These are phyloP conservation scores for Nepenthes alata DNA, from an alignment of 179 eudicot species.

Conservation along the genomic window DNA sequence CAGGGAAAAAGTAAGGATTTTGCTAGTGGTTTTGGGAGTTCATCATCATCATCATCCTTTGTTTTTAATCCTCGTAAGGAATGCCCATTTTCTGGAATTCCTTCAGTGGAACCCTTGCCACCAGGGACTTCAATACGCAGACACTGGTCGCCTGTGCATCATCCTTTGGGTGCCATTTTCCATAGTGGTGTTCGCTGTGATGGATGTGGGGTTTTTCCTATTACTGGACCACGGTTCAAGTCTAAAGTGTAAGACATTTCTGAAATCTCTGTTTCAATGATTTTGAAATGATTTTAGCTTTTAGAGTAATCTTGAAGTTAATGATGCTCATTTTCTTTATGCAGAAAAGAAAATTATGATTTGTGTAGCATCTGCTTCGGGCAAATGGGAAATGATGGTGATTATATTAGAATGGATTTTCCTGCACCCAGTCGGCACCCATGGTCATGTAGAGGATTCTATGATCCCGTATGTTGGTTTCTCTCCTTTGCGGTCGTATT, in stretches of 20 bases:
- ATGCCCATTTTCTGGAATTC: conserved; percentile 33
- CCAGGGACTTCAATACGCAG: neutral
- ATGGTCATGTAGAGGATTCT: conserved; percentile 14
- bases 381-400: conserved; percentile 34
- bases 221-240: conserved; percentile 74
- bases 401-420: conserved; percentile 54
- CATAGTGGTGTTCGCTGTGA: conserved; percentile 73
- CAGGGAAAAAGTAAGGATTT: conserved; percentile 2
- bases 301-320: neutral
- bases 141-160: neutral
- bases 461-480: conserved; percentile 21
- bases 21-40: conserved; percentile 3
- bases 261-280: neutral
- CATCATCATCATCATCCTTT: neutral
- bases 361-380: conserved; percentile 63
- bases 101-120: conserved; percentile 3
- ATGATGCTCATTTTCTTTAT: conserved; percentile 7
- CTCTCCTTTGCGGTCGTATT: neutral
- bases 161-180: conserved; percentile 16
- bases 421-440: conserved; percentile 25
- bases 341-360: conserved; percentile 69
- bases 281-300: neutral
- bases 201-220: conserved; percentile 71
- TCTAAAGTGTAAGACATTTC: conserved; percentile 63
- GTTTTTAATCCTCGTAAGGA: conserved; percentile 3